Evolutionary conservation across 495 filamentous ascomycete species (phyloP).

Genomic region (Daldinia caldariorum): DNA sequence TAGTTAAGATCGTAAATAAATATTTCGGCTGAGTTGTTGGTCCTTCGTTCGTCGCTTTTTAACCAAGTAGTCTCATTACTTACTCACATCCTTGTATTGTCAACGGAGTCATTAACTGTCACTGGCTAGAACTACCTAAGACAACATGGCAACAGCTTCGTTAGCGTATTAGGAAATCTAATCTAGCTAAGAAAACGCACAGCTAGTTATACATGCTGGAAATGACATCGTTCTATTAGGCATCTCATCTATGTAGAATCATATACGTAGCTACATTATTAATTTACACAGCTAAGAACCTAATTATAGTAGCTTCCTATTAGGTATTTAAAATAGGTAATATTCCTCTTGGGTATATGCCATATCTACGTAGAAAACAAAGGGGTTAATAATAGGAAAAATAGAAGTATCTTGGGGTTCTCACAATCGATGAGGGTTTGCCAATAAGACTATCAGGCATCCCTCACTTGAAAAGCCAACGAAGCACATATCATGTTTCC

Average conservation of each 20-base stretch:
- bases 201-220: too few species aligned
- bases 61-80: background rate
- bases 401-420: too few species aligned
- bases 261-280: background rate
- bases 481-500: too few species aligned
- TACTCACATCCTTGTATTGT: background rate
- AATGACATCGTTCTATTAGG: too few species aligned
- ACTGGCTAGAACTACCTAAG: too few species aligned
- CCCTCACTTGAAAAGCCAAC: too few species aligned
- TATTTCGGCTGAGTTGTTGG: background rate
- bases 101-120: background rate
- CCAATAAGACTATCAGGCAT: too few species aligned
- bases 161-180: background rate
- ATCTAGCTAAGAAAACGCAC: background rate
- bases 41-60: too few species aligned
- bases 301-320: background rate
- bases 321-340: background rate
- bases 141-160: too few species aligned
- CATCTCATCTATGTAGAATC: too few species aligned
- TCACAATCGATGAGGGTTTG: too few species aligned
- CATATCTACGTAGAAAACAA: background rate
- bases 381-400: background rate
- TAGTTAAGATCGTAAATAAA: background rate
- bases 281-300: background rate
- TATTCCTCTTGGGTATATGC: background rate